Evolutionary conservation across 352 stramenopile species (phyloP).

Genomic region (Halophytophthora polymorphica): DNA sequence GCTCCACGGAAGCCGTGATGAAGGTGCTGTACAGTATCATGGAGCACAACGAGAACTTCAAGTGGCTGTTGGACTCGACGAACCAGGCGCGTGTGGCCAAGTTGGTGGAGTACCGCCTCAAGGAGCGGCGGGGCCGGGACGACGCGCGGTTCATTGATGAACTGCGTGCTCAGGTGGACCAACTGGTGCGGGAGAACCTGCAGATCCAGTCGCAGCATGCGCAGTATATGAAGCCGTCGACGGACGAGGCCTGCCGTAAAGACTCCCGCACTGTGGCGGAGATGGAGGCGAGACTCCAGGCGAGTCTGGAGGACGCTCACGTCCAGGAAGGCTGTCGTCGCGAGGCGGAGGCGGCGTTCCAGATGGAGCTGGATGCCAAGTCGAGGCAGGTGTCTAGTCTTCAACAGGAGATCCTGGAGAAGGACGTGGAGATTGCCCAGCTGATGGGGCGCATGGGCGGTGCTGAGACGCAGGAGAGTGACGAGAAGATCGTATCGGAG

Average conservation of each 20-base stretch:
- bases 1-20: constrained; percentile 53
- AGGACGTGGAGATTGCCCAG: constrained; percentile 45
- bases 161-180: constrained; percentile 53
- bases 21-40: constrained; percentile 57
- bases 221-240: constrained; percentile 19
- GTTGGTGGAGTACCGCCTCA: constrained; percentile 46
- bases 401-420: constrained; percentile 35
- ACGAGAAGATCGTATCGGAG: constrained; percentile 29
- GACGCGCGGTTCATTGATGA: constrained; percentile 34
- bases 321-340: constrained; percentile 47
- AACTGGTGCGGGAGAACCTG: constrained; percentile 56
- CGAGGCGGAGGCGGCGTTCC: constrained; percentile 47
- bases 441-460: constrained; percentile 32
- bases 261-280: constrained; percentile 29
- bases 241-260: constrained; percentile 5
- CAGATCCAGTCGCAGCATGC: constrained; percentile 66
- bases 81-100: constrained; percentile 51
- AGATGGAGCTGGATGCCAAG: constrained; percentile 37
- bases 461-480: constrained; percentile 30
- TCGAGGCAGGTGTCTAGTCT: constrained; percentile 23
- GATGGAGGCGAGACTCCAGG: constrained; percentile 31
- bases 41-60: constrained; percentile 56
- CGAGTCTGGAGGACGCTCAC: constrained; percentile 32
- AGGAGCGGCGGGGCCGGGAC: constrained; percentile 28
- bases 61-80: constrained; percentile 46